Evolutionary conservation across 1,139 yeast species (phyloP), one percentile per base, ranked within the genome.

Genomic region (Hyphopichia burtonii): DNA sequence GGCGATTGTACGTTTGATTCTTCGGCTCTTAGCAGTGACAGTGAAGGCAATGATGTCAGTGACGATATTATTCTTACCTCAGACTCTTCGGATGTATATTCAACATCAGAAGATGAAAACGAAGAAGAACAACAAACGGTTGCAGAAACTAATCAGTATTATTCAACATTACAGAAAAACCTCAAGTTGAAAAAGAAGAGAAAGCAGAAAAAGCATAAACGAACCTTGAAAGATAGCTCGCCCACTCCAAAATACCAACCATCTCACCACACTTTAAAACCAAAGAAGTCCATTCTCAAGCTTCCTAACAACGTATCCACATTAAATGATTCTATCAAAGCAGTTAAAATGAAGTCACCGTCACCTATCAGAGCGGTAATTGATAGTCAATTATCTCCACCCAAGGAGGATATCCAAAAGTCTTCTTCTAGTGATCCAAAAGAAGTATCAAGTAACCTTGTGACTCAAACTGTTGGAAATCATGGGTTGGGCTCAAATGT

Each of bases 161-260:
- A 62, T 48, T 40, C 53, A n/a, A 44, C 58, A 17, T 50, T 64
- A 31, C 54, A 52, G 23, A 44, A 48, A 15, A 54, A 46, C n/a
- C 40, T 34, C 23, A 44, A 53, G 18, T 37, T 47, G 37, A 57
- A 54, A 42, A 54, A 49, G 47, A 42, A 36, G 17, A 14, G 41
- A 9, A 33, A 39, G 43, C 46, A 44, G 39, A 37, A 40, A 35
- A 15, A 27, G 16, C 23, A 22, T 40, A 35, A 22, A 38, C 41
- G 17, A 37, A n/a, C 19, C 17, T 38, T 40, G 37, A 17, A 47
- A 37, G 44, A 38, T 36, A n/a, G 46, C n/a, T 68, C 74, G 1
- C 76, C 76, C 0, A 66, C 71, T 0, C 77, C 75, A 0, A 72
- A 71, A 44, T 74, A 69, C 44, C 61, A 64, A 42, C 78, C 78